These are phyloP conservation scores for Fusarium miscanthi DNA, from an alignment of 2,329 filamentous ascomycete genomes.

Conservation along the genomic window DNA sequence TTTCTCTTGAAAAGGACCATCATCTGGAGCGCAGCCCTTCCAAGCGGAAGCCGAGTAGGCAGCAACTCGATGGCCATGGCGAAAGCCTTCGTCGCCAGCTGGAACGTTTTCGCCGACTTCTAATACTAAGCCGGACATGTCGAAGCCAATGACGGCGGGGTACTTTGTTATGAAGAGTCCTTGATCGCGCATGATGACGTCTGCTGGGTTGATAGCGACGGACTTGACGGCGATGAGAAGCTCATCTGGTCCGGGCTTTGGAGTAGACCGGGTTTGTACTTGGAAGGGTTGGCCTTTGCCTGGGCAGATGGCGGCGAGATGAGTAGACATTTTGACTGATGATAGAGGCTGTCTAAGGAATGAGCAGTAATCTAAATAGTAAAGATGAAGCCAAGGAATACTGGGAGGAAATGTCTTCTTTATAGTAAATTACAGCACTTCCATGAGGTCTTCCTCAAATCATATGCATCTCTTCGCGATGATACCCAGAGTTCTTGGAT, in stretches of 20 bases:
- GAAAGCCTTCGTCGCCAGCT: slow-evolving; percentile 38
- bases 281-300: slow-evolving; percentile 53
- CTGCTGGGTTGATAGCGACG: slow-evolving; percentile 61
- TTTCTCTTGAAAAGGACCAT: slow-evolving; percentile 59
- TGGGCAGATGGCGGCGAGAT: slow-evolving; percentile 54
- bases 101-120: slow-evolving; percentile 55
- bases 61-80: slow-evolving; percentile 52
- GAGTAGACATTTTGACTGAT: slow-evolving; percentile 48
- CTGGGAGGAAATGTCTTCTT: fast-evolving
- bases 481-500: background rate
- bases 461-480: background rate
- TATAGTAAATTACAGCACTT: background rate
- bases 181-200: slow-evolving; percentile 54
- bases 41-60: slow-evolving; percentile 55
- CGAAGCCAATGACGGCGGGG: slow-evolving; percentile 57
- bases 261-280: slow-evolving; percentile 54
- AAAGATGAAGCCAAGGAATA: too few relatives aligned
- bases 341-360: fast-evolving
- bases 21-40: slow-evolving; percentile 56
- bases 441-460: background rate
- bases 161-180: slow-evolving; percentile 56
- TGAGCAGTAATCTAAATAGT: background rate
- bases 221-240: slow-evolving; percentile 61
- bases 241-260: slow-evolving; percentile 57
- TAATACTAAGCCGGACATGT: slow-evolving; percentile 57